Evolutionary conservation across 2,329 filamentous ascomycete genomes (phyloP).

Genomic region (Orbilia ellipsospora): DNA sequence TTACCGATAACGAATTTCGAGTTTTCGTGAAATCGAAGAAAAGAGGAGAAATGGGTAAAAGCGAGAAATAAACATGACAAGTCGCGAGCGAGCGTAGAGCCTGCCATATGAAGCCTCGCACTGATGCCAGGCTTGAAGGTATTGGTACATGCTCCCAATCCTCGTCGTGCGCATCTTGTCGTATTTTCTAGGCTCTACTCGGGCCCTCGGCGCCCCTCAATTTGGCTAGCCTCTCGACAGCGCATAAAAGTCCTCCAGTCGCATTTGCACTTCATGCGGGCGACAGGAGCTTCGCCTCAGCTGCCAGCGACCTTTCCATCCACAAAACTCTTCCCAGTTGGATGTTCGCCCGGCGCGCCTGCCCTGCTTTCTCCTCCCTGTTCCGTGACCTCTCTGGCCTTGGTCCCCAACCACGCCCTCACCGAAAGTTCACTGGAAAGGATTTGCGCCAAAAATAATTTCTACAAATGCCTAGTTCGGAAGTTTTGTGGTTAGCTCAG

Average conservation of each 20-base stretch:
- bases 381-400: conserved; percentile 22
- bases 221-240: conserved; percentile 51
- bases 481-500: conserved; percentile 41
- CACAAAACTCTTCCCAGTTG: conserved; percentile 19
- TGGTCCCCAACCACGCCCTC: conserved; percentile 40
- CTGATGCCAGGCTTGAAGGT: conserved; percentile 17
- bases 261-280: conserved; percentile 54
- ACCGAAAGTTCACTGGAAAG: conserved; percentile 20
- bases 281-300: conserved; percentile 54
- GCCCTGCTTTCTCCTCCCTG: conserved; percentile 43
- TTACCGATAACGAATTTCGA: conserved; percentile 18
- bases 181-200: conserved; percentile 53
- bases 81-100: conserved; percentile 49
- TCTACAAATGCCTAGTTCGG: conserved; percentile 39
- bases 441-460: conserved; percentile 51
- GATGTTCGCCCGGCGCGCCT: conserved; percentile 50
- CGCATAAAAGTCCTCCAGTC: conserved; percentile 49
- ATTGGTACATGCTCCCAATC: conserved; percentile 27
- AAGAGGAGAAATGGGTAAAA: conserved; percentile 4
- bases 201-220: conserved; percentile 44
- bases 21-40: conserved; percentile 17
- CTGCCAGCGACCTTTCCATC: conserved; percentile 31
- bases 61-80: conserved; percentile 45
- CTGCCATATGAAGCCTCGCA: conserved; percentile 54
- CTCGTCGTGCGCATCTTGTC: conserved; percentile 34